A percentile compares a stretch with the other conserved stretches of the same genome.
These are phyloP conservation scores for Solanum pinnatisectum DNA, from an alignment of 257 asterid genomes.

Conservation along the genomic window DNA sequence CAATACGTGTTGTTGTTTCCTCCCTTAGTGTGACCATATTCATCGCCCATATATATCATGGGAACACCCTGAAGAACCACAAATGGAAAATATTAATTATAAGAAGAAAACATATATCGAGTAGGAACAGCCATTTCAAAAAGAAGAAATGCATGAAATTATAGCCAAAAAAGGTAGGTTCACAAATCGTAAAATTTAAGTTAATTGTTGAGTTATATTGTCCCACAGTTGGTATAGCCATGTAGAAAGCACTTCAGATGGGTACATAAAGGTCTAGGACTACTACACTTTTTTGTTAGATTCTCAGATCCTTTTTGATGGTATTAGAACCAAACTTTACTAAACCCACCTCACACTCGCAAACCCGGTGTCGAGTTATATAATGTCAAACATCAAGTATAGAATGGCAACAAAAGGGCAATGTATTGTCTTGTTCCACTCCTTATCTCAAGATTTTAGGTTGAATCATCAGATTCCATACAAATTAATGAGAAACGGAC, in stretches of 20 bases:
- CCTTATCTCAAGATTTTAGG: neutral
- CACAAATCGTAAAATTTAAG: neutral
- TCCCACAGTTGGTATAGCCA: neutral
- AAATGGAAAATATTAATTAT: neutral
- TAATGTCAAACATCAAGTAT: neutral
- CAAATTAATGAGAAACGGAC: neutral
- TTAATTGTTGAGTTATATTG: neutral
- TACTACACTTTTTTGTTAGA: neutral
- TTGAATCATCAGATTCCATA: neutral
- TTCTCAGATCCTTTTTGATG: neutral
- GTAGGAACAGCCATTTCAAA: neutral
- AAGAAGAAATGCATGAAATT: neutral
- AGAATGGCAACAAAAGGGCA: neutral
- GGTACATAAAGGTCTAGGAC: neutral
- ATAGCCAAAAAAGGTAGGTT: neutral
- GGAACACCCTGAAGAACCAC: slow-evolving; percentile 74
- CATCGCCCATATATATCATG: slow-evolving; percentile 95
- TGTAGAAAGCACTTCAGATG: neutral
- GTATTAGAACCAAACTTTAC: neutral
- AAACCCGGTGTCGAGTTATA: neutral
- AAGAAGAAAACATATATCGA: neutral
- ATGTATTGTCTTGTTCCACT: neutral
- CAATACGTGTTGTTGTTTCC: slow-evolving; percentile 98
- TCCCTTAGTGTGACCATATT: slow-evolving; percentile 95
- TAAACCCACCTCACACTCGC: neutral